These are phyloP conservation scores for Mycena kentingensis DNA, from an alignment of 768 basidiomycete species.

Conservation along the genomic window DNA sequence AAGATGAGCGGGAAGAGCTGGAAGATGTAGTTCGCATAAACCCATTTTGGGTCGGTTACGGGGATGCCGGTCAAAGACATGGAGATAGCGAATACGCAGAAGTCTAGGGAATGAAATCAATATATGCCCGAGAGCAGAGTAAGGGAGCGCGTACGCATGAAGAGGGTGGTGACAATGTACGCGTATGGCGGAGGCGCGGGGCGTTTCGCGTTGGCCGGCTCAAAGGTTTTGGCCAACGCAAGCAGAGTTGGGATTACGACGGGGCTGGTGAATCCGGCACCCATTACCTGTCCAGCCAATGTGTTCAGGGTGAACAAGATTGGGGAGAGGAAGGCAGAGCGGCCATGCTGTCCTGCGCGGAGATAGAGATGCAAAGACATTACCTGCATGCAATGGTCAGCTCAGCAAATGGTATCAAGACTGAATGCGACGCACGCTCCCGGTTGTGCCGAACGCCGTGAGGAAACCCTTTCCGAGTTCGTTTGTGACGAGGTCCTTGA, in stretches of 20 bases:
- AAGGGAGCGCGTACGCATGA: too few species aligned
- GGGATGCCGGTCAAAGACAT: conserved; percentile 2
- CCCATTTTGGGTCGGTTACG: neutral
- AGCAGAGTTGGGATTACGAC: conserved; percentile 1
- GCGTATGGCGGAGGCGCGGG: neutral
- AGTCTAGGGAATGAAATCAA: too few species aligned
- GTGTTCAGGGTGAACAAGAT: neutral
- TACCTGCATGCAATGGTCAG: conserved; percentile 1
- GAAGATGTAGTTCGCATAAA: conserved; percentile 9
- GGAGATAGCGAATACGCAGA: conserved; percentile 2
- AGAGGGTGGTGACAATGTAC: conserved; percentile 3
- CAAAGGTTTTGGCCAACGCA: conserved; percentile 3
- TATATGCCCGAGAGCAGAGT: too few species aligned
- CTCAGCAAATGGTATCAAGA: neutral
- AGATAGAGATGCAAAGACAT: conserved; percentile 8
- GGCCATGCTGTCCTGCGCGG: conserved; percentile 1
- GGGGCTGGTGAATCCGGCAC: conserved; percentile 7
- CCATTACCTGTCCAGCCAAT: conserved; percentile 5
- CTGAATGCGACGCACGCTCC: neutral
- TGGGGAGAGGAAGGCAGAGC: conserved; percentile 1
- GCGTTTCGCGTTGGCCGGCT: neutral
- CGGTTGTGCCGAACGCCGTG: conserved; percentile 5
- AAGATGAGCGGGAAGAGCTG: conserved; percentile 17
- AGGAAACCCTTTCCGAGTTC: conserved; percentile 13
- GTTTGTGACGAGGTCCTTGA: conserved; percentile 10